These are phyloP conservation scores for Colletotrichum sp. DNA, from an alignment of 2,329 filamentous ascomycete species.

Conservation along the genomic window DNA sequence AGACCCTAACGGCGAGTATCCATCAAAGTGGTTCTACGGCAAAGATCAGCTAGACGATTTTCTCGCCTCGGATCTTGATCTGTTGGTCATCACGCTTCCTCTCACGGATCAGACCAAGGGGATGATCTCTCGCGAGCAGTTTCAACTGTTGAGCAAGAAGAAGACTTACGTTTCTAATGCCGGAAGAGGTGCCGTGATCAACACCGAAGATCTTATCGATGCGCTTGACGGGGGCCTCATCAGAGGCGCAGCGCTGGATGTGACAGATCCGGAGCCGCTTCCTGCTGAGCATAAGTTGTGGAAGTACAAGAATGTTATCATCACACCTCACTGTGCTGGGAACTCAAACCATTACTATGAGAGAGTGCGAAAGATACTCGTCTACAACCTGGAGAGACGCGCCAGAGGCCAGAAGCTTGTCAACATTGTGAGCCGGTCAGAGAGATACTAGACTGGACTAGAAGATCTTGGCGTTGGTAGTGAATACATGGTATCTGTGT, in stretches of 20 bases:
- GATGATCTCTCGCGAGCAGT: constrained; percentile 56
- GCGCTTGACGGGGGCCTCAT: constrained; percentile 67
- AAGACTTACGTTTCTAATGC: constrained; percentile 74
- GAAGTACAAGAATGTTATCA: constrained; percentile 70
- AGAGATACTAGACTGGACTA: background rate
- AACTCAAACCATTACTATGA: background rate
- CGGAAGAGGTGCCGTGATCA: constrained; percentile 60
- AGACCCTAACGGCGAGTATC: constrained; percentile 53
- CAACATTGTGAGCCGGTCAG: background rate
- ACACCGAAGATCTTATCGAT: constrained; percentile 62
- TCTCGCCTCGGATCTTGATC: constrained; percentile 53
- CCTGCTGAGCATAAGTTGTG: constrained; percentile 72
- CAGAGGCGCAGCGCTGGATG: constrained; percentile 75
- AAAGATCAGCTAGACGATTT: constrained; percentile 54
- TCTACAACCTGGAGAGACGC: background rate
- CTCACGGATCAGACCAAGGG: constrained; percentile 52
- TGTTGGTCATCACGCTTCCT: constrained; percentile 57
- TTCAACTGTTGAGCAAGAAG: constrained; percentile 47
- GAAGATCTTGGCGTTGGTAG: too few relatives aligned
- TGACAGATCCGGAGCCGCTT: constrained; percentile 80
- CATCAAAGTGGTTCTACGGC: constrained; percentile 57
- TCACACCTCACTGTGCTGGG: constrained; percentile 52
- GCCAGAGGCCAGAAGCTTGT: background rate
- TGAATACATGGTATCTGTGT: background rate
- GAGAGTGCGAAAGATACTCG: background rate